A percentile compares a stretch with the other conserved stretches of the same genome.
Evolutionary conservation across 2,329 filamentous ascomycete genomes (phyloP).

Genomic region (Colletotrichum higginsianum): DNA sequence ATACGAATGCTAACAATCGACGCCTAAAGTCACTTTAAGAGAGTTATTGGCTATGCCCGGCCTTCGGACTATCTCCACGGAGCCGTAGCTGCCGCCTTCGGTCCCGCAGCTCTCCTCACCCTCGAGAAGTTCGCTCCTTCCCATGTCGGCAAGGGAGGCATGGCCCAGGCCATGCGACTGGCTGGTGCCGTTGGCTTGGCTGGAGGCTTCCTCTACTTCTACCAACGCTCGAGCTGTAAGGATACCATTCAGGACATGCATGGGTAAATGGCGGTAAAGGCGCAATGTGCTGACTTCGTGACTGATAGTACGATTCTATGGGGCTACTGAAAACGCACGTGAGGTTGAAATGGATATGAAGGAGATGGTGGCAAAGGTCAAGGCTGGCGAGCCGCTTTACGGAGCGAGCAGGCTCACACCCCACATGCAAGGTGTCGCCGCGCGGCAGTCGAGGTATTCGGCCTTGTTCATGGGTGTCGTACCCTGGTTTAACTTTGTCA

Average conservation of each 20-base stretch:
- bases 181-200: constrained; percentile 79
- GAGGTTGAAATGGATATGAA: constrained; percentile 97
- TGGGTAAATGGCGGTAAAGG: not conserved
- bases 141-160: constrained; percentile 85
- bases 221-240: constrained; percentile 87
- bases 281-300: constrained; percentile 5
- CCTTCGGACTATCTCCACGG: constrained; percentile 86
- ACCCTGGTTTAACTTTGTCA: constrained; percentile 99
- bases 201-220: constrained; percentile 88
- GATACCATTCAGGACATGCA: not conserved
- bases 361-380: constrained; percentile 98
- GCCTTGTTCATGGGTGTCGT: constrained; percentile 87
- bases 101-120: constrained; percentile 80
- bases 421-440: constrained; percentile 94
- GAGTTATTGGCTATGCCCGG: constrained; percentile 90
- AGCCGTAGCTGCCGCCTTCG: constrained; percentile 76
- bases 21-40: constrained; percentile 83
- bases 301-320: constrained; percentile 89
- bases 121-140: constrained; percentile 92
- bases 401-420: constrained; percentile 83
- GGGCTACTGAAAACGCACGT: constrained; percentile 90
- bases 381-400: constrained; percentile 91
- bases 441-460: constrained; percentile 92
- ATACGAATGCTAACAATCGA: constrained; percentile 32
- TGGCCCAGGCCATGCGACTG: constrained; percentile 86